Conservation (phyloP, 208 protist species). For the Leishmania arabica region DNA sequence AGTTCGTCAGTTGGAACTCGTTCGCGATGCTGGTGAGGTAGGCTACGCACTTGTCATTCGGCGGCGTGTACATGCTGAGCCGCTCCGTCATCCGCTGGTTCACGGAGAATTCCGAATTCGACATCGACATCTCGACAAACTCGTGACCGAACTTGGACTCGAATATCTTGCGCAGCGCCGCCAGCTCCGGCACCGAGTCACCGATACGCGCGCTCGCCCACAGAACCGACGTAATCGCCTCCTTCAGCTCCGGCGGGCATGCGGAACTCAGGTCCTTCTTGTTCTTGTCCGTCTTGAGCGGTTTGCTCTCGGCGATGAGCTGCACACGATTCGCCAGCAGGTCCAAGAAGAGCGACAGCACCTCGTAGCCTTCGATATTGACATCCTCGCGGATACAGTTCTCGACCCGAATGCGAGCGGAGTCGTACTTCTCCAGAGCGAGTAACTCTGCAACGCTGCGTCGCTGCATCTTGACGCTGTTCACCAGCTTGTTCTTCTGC, state of each 20-base stretch:
- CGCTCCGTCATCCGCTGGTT: conserved; percentile 90
- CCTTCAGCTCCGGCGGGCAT: conserved; percentile 91
- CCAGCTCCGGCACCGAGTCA: conserved; percentile 76
- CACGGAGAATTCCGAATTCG: conserved; percentile 87
- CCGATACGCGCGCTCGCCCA: conserved; percentile 79
- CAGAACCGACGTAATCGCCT: conserved; percentile 84
- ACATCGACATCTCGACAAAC: conserved; percentile 80
- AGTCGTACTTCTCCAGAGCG: conserved; percentile 89
- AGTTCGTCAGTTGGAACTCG: conserved; percentile 79
- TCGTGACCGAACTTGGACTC: conserved; percentile 86
- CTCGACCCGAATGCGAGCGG: conserved; percentile 89
- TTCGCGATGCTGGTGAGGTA: conserved; percentile 83
- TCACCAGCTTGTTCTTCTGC: conserved; percentile 90
- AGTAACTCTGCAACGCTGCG: conserved; percentile 85
- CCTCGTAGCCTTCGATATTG: conserved; percentile 87
- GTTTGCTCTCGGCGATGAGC: conserved; percentile 79
- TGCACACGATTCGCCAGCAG: conserved; percentile 82
- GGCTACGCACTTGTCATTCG: conserved; percentile 80
- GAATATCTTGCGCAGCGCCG: conserved; percentile 68
- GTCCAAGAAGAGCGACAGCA: conserved; percentile 85
- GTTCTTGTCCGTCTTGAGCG: conserved; percentile 38
- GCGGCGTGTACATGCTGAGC: conserved; percentile 69
- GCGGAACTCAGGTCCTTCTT: conserved; percentile 48
- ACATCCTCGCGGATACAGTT: conserved; percentile 87
- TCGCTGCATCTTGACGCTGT: conserved; percentile 87